Percentiles rank a stretch among this genome's conserved stretches.
Evolutionary conservation across 148 eudicot genomes (phyloP).

Genomic region (Oxyria digyna): DNA sequence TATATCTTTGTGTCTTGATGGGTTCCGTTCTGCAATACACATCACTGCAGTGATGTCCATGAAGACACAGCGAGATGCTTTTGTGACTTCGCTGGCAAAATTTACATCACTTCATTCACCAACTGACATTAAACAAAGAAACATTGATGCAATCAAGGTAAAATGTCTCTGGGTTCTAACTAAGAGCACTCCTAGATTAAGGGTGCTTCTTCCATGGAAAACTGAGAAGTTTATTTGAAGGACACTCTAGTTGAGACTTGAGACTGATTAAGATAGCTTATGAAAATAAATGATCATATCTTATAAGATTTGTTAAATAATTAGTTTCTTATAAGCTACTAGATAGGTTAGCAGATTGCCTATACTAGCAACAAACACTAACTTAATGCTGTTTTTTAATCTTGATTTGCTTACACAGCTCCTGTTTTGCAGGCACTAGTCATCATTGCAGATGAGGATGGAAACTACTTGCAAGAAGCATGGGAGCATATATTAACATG

Average conservation of each 20-base stretch:
- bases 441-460: constrained; percentile 96
- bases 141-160: constrained; percentile 89
- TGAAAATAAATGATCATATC: neutral
- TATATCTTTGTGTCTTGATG: constrained; percentile 74
- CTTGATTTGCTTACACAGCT: neutral
- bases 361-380: too few relatives aligned
- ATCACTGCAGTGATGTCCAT: constrained; percentile 95
- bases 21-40: constrained; percentile 85
- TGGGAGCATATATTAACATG: constrained; percentile 99
- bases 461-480: constrained; percentile 90
- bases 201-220: neutral
- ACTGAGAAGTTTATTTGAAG: neutral
- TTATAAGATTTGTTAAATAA: neutral
- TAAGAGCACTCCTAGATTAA: neutral
- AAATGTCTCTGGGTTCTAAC: neutral
- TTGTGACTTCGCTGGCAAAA: constrained; percentile 77
- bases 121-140: constrained; percentile 88
- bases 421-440: constrained; percentile 58
- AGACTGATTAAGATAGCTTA: neutral
- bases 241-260: neutral
- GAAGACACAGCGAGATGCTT: constrained; percentile 98
- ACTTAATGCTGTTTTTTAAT: constrained; percentile 1
- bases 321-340: neutral
- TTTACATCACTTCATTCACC: constrained; percentile 90
- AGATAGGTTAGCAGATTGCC: neutral